These are phyloP conservation scores for Pseudisothecium myosuroides DNA, from an alignment of 225 moss, liverwort and hornwort genomes.

Conservation along the genomic window DNA sequence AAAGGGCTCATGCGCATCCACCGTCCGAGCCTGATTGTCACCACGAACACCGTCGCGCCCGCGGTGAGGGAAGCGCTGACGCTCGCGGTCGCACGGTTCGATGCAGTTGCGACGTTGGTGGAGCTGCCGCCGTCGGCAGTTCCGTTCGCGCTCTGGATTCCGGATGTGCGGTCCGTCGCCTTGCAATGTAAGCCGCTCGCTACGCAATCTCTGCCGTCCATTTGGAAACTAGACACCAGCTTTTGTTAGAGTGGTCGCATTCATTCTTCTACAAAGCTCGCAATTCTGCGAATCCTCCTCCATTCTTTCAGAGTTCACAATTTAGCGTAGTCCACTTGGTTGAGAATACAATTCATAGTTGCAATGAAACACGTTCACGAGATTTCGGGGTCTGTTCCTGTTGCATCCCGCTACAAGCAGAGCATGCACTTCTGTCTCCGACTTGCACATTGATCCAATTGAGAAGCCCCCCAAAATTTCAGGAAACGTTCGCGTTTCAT, in stretches of 20 bases:
- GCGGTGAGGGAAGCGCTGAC: constrained; percentile 55
- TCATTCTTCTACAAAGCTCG: background rate
- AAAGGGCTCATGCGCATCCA: constrained; percentile 78
- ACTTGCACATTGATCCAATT: background rate
- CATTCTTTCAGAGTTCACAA: background rate
- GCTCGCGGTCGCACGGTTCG: constrained; percentile 19
- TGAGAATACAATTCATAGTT: background rate
- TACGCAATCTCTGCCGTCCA: background rate
- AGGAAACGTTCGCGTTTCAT: no score
- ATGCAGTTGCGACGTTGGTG: constrained; percentile 35
- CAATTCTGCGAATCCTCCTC: background rate
- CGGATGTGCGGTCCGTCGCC: constrained; percentile 60
- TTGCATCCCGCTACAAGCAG: background rate
- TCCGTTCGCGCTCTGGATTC: constrained; percentile 74
- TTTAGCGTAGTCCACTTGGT: background rate
- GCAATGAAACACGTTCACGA: background rate
- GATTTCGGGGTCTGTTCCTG: background rate
- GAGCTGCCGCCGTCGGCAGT: constrained; percentile 58
- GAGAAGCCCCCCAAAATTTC: background rate
- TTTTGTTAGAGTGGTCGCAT: background rate
- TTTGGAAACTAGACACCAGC: background rate
- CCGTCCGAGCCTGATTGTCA: constrained; percentile 59
- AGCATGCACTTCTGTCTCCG: background rate
- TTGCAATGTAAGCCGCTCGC: constrained; percentile 48
- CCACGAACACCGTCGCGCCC: constrained; percentile 42